phyloP scores from a whole-genome alignment of 257 asterid genomes.

The Marsdenia floribunda region DNA sequence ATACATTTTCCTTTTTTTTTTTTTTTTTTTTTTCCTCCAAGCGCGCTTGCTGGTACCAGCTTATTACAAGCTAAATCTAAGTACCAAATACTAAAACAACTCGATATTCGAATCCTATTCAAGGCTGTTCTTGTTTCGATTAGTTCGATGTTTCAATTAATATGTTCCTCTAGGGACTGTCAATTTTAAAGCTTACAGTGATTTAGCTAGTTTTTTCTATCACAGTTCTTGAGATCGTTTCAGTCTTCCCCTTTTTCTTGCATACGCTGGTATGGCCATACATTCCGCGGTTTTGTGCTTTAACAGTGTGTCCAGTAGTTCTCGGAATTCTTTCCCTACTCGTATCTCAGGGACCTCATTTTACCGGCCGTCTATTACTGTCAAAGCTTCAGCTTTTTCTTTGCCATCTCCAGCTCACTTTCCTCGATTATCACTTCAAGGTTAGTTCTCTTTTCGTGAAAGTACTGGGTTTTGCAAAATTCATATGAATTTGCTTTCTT shows the following conservation, averaged over 20 bases:
- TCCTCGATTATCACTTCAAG: constrained; percentile 49
- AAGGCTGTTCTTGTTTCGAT: background rate
- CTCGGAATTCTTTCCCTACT: constrained; percentile 30
- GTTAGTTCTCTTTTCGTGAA: constrained; percentile 13
- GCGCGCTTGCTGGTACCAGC: constrained; percentile 4
- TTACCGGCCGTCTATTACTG: constrained; percentile 31
- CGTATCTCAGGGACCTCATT: constrained; percentile 25
- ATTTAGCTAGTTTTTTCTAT: constrained; percentile 11
- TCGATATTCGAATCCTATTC: background rate
- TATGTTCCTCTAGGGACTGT: constrained; percentile 1
- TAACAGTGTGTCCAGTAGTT: constrained; percentile 34
- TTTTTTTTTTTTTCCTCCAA: background rate
- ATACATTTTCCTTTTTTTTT: no score
- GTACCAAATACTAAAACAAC: background rate
- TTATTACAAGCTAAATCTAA: background rate
- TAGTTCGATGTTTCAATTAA: background rate
- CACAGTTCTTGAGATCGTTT: constrained; percentile 11
- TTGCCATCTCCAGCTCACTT: constrained; percentile 26
- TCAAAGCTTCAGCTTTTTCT: constrained; percentile 34
- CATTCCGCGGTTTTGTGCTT: constrained; percentile 55
- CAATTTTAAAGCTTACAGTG: constrained; percentile 9
- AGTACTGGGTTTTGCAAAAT: background rate
- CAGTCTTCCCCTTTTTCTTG: background rate
- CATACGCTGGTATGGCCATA: constrained; percentile 42
- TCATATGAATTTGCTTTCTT: background rate